These are phyloP conservation scores for Cotoneaster glaucophyllus DNA, from an alignment of 306 rosid genomes.

Conservation along the genomic window DNA sequence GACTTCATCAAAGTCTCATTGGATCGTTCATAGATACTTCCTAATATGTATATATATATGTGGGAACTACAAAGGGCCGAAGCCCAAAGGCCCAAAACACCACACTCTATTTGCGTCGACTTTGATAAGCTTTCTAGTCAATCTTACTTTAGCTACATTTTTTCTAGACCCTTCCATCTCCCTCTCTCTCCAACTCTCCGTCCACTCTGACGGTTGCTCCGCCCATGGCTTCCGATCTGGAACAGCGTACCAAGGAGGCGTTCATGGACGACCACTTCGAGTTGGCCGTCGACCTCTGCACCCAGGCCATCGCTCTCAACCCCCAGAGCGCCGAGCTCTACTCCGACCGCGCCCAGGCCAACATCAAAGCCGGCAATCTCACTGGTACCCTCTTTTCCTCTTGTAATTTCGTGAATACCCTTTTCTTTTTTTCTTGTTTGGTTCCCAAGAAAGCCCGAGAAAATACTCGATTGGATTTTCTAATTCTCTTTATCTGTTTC, in stretches of 20 bases:
- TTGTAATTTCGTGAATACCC: not conserved
- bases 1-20: too few relatives aligned
- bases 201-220: not conserved
- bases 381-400: constrained; percentile 37
- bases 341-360: constrained; percentile 88
- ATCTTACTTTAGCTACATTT: not conserved
- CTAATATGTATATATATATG: too few relatives aligned
- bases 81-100: too few relatives aligned
- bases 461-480: not conserved
- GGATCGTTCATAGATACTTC: too few relatives aligned
- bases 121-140: not conserved
- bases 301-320: constrained; percentile 54
- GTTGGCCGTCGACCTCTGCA: constrained; percentile 52
- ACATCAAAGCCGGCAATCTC: constrained; percentile 59
- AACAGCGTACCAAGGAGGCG: constrained; percentile 59
- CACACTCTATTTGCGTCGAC: too few relatives aligned
- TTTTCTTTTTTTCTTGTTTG: not conserved
- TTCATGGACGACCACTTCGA: constrained; percentile 83
- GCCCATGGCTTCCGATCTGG: constrained; percentile 82
- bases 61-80: too few relatives aligned
- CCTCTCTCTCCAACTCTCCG: not conserved
- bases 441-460: not conserved
- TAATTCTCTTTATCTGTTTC: not conserved
- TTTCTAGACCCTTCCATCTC: constrained; percentile 22
- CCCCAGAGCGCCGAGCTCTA: constrained; percentile 54